Evolutionary conservation across 768 basidiomycete genomes (phyloP).

Genomic region (Boletus rufocinnamomeus): DNA sequence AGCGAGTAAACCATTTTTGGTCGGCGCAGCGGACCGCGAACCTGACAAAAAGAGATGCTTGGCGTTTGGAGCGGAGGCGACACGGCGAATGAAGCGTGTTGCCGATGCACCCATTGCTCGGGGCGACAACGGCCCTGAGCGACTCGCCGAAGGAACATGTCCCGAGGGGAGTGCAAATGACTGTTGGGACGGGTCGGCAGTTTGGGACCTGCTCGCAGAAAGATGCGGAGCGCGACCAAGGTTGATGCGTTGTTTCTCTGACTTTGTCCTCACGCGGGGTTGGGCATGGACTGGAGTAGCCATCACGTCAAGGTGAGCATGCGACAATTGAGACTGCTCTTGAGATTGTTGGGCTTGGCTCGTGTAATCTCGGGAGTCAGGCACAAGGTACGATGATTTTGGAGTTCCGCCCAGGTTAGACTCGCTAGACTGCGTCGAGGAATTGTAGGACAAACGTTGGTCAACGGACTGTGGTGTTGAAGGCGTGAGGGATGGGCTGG

Average conservation of each 20-base stretch:
- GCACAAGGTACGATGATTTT: slow-evolving; percentile 32
- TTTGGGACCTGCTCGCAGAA: slow-evolving; percentile 27
- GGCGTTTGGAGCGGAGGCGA: slow-evolving; percentile 95
- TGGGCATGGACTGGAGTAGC: slow-evolving; percentile 28
- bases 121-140: slow-evolving; percentile 61
- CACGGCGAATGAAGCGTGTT: slow-evolving; percentile 89
- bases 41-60: slow-evolving; percentile 80
- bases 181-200: slow-evolving; percentile 41
- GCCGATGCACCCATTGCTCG: slow-evolving; percentile 72
- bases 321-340: slow-evolving; percentile 6
- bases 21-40: slow-evolving; percentile 58
- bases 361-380: slow-evolving; percentile 25
- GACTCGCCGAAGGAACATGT: slow-evolving; percentile 34
- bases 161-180: slow-evolving; percentile 38
- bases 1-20: slow-evolving; percentile 77
- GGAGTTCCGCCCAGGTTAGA: slow-evolving; percentile 47
- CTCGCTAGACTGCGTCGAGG: slow-evolving; percentile 76
- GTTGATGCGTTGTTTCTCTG: slow-evolving; percentile 49
- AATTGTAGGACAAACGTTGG: slow-evolving; percentile 76
- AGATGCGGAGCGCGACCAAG: slow-evolving; percentile 48
- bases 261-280: slow-evolving; percentile 43
- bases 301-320: slow-evolving; percentile 23
- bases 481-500: slow-evolving; percentile 55
- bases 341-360: slow-evolving; percentile 16
- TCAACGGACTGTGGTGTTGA: slow-evolving; percentile 54